Conservation (phyloP, 2,329 filamentous ascomycete species). For the Scedosporium aurantiacum region DNA sequence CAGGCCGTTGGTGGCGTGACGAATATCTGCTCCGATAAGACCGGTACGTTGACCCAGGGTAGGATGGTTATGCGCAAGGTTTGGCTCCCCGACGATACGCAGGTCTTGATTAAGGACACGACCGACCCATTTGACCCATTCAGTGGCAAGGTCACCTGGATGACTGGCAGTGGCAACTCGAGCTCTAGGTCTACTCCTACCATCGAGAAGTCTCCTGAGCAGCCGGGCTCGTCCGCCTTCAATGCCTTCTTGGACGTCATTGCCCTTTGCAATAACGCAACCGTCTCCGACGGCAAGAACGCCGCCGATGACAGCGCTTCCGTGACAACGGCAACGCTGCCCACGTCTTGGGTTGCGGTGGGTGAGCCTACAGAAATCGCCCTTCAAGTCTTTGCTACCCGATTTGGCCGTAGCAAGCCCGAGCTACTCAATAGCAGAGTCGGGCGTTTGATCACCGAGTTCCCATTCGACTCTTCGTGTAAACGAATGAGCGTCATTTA, state of each 20-base stretch:
- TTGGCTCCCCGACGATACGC: conserved; percentile 45
- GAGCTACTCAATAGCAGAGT: conserved; percentile 24
- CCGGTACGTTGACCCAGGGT: conserved; percentile 54
- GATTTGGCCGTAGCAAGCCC: conserved; percentile 45
- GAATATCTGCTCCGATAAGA: conserved; percentile 62
- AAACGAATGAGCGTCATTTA: conserved; percentile 69
- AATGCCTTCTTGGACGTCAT: conserved; percentile 41
- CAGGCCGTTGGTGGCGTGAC: conserved; percentile 61
- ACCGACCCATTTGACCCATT: conserved; percentile 51
- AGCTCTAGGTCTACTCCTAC: conserved; percentile 13
- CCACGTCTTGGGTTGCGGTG: conserved; percentile 41
- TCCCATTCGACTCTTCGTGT: conserved; percentile 62
- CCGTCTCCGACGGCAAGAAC: conserved; percentile 32
- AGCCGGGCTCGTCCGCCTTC: conserved; percentile 19
- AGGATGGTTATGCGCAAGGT: conserved; percentile 56
- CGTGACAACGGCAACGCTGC: conserved; percentile 7
- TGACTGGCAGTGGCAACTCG: conserved; percentile 24
- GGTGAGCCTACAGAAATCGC: conserved; percentile 66
- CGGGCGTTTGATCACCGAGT: conserved; percentile 47
- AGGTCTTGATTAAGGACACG: conserved; percentile 41
- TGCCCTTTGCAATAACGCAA: conserved; percentile 51
- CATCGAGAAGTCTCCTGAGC: conserved; percentile 15
- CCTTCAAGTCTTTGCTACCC: conserved; percentile 61
- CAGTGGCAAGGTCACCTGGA: conserved; percentile 39
- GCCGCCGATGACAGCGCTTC: conserved; percentile 6